phyloP scores from a whole-genome alignment of 768 basidiomycete species.

The Boletus eberwhitei region DNA sequence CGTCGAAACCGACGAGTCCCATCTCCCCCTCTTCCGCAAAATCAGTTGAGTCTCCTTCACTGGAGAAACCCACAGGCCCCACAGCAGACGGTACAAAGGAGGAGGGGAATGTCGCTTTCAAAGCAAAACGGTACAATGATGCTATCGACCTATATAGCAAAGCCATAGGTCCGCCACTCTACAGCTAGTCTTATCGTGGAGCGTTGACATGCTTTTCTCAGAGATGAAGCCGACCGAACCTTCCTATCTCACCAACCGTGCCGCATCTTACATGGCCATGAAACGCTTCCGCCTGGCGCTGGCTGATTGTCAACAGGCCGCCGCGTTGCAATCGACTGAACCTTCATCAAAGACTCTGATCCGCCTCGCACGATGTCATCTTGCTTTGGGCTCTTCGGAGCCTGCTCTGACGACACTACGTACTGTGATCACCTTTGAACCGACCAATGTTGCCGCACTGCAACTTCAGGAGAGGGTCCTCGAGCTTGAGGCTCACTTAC shows the following conservation, averaged over 20 bases:
- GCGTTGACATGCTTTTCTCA: slow-evolving; percentile 24
- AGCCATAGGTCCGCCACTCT: slow-evolving; percentile 57
- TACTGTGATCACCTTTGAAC: slow-evolving; percentile 58
- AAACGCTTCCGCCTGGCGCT: slow-evolving; percentile 75
- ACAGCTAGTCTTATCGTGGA: slow-evolving; percentile 20
- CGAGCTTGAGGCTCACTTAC: slow-evolving; percentile 61
- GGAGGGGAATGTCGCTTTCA: slow-evolving; percentile 73
- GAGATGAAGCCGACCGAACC: slow-evolving; percentile 65
- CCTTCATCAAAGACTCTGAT: slow-evolving; percentile 77
- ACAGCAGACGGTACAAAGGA: slow-evolving; percentile 62
- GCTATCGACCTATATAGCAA: slow-evolving; percentile 74
- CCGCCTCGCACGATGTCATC: slow-evolving; percentile 80
- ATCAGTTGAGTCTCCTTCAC: slow-evolving; percentile 7
- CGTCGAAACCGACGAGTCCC: slow-evolving; percentile 14
- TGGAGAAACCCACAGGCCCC: slow-evolving; percentile 33
- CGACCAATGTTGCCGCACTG: slow-evolving; percentile 54
- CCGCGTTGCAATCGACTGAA: slow-evolving; percentile 54
- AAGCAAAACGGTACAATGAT: slow-evolving; percentile 56
- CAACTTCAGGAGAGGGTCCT: slow-evolving; percentile 61
- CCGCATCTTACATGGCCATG: slow-evolving; percentile 79
- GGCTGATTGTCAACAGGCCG: slow-evolving; percentile 75
- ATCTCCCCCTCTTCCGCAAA: slow-evolving; percentile 15
- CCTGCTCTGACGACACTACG: slow-evolving; percentile 67
- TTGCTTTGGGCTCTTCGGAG: slow-evolving; percentile 68
- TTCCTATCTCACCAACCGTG: slow-evolving; percentile 80